Evolutionary conservation across 2,329 filamentous ascomycete genomes (phyloP).

Genomic region (Paracorniculantispora psalliotae): DNA sequence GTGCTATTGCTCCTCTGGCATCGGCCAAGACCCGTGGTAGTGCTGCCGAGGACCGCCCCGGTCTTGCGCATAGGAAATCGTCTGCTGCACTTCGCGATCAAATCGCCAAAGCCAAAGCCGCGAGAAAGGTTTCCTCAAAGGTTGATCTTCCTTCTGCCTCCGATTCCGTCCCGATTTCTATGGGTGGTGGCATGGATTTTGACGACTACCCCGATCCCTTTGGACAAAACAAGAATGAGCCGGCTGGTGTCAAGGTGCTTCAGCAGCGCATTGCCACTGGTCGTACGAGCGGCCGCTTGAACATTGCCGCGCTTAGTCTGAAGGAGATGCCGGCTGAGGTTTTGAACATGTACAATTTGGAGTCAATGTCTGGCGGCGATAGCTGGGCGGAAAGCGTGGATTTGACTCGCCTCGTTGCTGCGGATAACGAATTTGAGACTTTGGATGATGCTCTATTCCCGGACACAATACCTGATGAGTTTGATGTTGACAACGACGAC

Average conservation of each 20-base stretch:
- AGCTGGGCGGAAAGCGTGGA: slow-evolving; percentile 93
- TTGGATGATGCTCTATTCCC: slow-evolving; percentile 75
- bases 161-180: slow-evolving; percentile 38
- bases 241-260: slow-evolving; percentile 60
- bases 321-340: slow-evolving; percentile 78
- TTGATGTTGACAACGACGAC: slow-evolving; percentile 53
- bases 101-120: slow-evolving; percentile 88
- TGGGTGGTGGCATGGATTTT: slow-evolving; percentile 43
- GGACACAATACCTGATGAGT: slow-evolving; percentile 54
- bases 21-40: slow-evolving; percentile 16
- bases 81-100: slow-evolving; percentile 81
- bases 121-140: slow-evolving; percentile 51
- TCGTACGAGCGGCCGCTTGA: slow-evolving; percentile 73
- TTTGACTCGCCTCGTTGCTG: slow-evolving; percentile 74
- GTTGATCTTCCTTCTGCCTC: background rate
- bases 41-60: slow-evolving; percentile 17
- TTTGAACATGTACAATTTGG: slow-evolving; percentile 82
- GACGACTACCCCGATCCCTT: slow-evolving; percentile 61
- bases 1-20: slow-evolving; percentile 23
- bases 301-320: slow-evolving; percentile 79
- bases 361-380: slow-evolving; percentile 56
- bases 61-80: slow-evolving; percentile 51
- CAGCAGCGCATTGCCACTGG: slow-evolving; percentile 68
- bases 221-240: slow-evolving; percentile 57
- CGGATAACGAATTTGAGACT: slow-evolving; percentile 79